phyloP scores from a whole-genome alignment of 371 early-diverging fungal species.

The Zychaea mexicana region DNA sequence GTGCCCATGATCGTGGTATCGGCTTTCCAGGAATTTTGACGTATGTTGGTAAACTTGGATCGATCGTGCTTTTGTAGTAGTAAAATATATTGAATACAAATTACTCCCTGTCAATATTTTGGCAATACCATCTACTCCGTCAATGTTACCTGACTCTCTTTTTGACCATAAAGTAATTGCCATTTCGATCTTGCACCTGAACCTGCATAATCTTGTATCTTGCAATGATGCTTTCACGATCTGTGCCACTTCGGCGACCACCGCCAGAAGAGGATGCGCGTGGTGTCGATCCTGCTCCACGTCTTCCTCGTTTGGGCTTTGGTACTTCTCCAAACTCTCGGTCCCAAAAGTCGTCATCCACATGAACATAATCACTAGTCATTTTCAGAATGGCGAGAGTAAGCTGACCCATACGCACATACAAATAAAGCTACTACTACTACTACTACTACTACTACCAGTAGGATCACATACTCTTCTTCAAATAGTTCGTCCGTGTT shows the following conservation, averaged over 20 bases:
- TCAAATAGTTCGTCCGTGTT: slow-evolving; percentile 76
- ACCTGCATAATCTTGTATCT: slow-evolving; percentile 85
- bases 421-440: too few species aligned
- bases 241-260: slow-evolving; percentile 38
- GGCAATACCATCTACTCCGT: too few species aligned
- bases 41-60: slow-evolving; percentile 86
- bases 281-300: slow-evolving; percentile 24
- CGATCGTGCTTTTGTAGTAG: slow-evolving; percentile 53
- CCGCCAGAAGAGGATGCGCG: slow-evolving; percentile 20
- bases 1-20: slow-evolving; percentile 86
- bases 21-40: slow-evolving; percentile 84
- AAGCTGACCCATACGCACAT: too few species aligned
- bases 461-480: slow-evolving; percentile 81
- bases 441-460: too few species aligned
- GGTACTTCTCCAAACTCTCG: slow-evolving; percentile 66
- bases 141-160: slow-evolving; percentile 70
- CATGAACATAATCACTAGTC: slow-evolving; percentile 72
- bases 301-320: slow-evolving; percentile 26
- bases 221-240: slow-evolving; percentile 71
- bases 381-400: not conserved
- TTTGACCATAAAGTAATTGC: slow-evolving; percentile 79
- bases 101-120: too few species aligned
- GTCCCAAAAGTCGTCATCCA: slow-evolving; percentile 87
- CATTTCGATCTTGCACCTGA: slow-evolving; percentile 80
- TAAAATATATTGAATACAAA: not conserved